These are phyloP conservation scores for Spatholobus suberectus DNA, from an alignment of 306 rosid species.

Conservation along the genomic window DNA sequence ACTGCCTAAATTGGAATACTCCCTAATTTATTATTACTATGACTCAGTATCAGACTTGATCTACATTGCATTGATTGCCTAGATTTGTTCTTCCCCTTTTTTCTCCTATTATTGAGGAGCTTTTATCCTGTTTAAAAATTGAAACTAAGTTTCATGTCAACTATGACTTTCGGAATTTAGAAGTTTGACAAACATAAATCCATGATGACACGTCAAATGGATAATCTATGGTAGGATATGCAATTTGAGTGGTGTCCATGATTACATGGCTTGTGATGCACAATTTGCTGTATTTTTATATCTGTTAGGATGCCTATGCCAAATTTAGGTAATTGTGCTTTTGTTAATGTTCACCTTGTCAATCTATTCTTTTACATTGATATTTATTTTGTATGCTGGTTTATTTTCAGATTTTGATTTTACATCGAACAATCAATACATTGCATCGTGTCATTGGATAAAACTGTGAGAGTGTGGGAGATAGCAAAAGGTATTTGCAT, in stretches of 20 bases:
- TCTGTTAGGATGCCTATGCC: not conserved
- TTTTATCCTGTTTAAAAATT: conserved; percentile 8
- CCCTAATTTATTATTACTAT: conserved; percentile 1
- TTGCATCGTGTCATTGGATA: conserved; percentile 92
- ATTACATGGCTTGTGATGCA: not conserved
- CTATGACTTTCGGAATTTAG: not conserved
- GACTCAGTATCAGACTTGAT: conserved; percentile 8
- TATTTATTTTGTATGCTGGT: conserved; percentile 17
- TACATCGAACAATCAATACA: conserved; percentile 93
- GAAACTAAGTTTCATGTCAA: conserved; percentile 4
- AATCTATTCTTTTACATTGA: conserved; percentile 24
- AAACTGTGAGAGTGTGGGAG: conserved; percentile 98
- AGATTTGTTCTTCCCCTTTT: no score
- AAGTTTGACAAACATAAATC: conserved; percentile 7
- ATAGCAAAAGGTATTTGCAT: conserved; percentile 86
- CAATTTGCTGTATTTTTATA: conserved; percentile 4
- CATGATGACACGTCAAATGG: conserved; percentile 13
- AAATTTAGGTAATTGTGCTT: not conserved
- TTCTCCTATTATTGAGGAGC: not conserved
- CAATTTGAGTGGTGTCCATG: not conserved
- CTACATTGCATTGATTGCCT: not conserved
- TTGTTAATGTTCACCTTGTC: not conserved
- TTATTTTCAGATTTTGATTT: conserved; percentile 91
- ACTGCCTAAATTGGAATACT: conserved; percentile 4
- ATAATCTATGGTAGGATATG: conserved; percentile 3